Evolutionary conservation across 768 basidiomycete species (phyloP), one percentile per base, ranked within the genome.

Genomic region (Trametes villosa): DNA sequence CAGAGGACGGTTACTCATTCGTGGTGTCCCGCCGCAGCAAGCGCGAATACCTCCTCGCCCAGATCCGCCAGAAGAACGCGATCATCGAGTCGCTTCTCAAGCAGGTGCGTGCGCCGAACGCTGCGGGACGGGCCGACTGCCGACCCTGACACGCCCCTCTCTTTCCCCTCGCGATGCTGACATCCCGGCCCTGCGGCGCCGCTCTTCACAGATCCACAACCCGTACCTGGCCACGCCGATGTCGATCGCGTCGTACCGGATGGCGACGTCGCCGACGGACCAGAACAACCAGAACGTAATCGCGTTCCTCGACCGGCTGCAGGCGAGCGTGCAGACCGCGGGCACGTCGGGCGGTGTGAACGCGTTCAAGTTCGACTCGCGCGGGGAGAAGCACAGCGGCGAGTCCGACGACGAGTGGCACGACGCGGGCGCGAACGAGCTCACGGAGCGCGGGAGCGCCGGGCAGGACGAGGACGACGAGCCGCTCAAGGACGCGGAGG

Each of bases 81-180:
- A 88, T 94, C 66, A 94, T 94, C 65, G 89, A 92, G 63, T 89
- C 86, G 15, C 83, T 94, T 15, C 81, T 94, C 65, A 92, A 92
- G 71, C 91, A 93, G 79, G 91, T 87, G 33, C 15, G 79, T 71
- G n/a, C n/a, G n/a, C n/a, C n/a, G n/a, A n/a, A n/a, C n/a, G n/a
- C n/a, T n/a, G n/a, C n/a, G n/a, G n/a, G n/a, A n/a, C n/a, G n/a
- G n/a, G n/a, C n/a, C n/a, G n/a, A n/a, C n/a, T n/a, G n/a, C n/a
- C n/a, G n/a, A n/a, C n/a, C n/a, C n/a, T n/a, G n/a, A 38, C 29
- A 29, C 44, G 41, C 26, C 27, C 18, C 34, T 9, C 20, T 20
- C 42, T 38, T 45, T 44, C 31, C 22, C 20, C 31, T 31, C 52
- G 42, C 40, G n/a, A n/a, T n/a, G n/a, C n/a, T n/a, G n/a, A n/a